Base-by-base conservation (phyloP, 192 early-diverging fungal genomes). In the Cladochytrium replicatum region DNA sequence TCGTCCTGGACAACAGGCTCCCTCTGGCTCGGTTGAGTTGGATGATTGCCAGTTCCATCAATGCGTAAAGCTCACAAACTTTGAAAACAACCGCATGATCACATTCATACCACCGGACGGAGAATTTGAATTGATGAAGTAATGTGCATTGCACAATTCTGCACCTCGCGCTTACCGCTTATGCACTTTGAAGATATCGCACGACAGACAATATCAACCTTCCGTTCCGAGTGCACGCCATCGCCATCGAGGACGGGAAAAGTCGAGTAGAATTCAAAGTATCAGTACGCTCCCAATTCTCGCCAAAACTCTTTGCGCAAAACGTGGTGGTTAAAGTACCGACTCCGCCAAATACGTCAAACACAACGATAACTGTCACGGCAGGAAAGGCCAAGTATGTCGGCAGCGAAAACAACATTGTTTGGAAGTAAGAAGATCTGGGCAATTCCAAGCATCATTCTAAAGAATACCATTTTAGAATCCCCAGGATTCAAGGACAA, bases 11-110 rank as follows among this genome's bases (percentile, higher is more conserved):
- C 48, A 48, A 29, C 45, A 30, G 13, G 29, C 53, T 2, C 23
- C 19, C 6, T 11, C 31, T 3, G 46, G 50, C 3, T 54, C 60
- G 11, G 92, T 98, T 21, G 93, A 93, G 57, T 86, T 98, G 29
- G 95, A 94, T 41, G 95, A 98, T 55, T 87, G 82, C 52, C 89
- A 98, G 58, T 98, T 98, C 75, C 95, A 98, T 62, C 95, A 98
- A 69, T 97, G 95, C 67, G 95, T 98, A 32, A 82, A 87, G 51
- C 66, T 98, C 26, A 88, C 86, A 28, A 82, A 81, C 49, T 98
- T 95, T 59, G 93, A 97, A 47, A 78, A 75, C 19, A 87, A 92
- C 58, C 72, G 93, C 21, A 89, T 87, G 2, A 98, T 98, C 64
- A 94, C 82, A 58, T 98, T 98, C 66, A 88, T 98, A 46, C 95